Conservation (phyloP, 2,329 filamentous ascomycete genomes). For the Colletotrichum sp. region DNA sequence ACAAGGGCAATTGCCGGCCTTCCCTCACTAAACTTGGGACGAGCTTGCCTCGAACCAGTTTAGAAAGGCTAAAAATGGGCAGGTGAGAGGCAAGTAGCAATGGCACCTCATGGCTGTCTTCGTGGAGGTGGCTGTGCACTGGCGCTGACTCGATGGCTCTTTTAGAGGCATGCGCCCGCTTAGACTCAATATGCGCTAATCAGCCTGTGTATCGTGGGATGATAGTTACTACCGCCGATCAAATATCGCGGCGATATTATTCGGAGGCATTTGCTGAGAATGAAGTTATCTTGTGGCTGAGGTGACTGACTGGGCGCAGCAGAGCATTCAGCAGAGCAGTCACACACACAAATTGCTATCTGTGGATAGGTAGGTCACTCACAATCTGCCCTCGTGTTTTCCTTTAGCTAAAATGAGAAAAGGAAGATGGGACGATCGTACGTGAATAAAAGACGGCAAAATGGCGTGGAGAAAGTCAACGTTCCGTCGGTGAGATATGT, state of each 20-base stretch:
- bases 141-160: background rate
- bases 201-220: accelerated
- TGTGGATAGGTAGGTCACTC: accelerated
- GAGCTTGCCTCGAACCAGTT: background rate
- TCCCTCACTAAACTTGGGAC: background rate
- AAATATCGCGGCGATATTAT: accelerated
- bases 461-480: no score
- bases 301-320: accelerated
- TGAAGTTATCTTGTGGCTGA: background rate
- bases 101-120: background rate
- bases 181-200: background rate
- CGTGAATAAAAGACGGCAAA: no score
- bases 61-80: background rate
- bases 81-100: background rate
- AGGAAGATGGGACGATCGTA: no score
- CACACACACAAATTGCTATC: background rate
- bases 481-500: no score
- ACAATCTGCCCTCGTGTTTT: accelerated
- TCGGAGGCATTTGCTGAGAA: background rate
- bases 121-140: background rate
- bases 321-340: background rate
- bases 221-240: background rate
- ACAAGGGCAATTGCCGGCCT: background rate
- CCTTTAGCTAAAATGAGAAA: background rate
- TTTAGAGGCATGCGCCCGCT: background rate